Conservation (phyloP, 371 early-diverging fungal genomes). For the Mortierella polycephala region DNA sequence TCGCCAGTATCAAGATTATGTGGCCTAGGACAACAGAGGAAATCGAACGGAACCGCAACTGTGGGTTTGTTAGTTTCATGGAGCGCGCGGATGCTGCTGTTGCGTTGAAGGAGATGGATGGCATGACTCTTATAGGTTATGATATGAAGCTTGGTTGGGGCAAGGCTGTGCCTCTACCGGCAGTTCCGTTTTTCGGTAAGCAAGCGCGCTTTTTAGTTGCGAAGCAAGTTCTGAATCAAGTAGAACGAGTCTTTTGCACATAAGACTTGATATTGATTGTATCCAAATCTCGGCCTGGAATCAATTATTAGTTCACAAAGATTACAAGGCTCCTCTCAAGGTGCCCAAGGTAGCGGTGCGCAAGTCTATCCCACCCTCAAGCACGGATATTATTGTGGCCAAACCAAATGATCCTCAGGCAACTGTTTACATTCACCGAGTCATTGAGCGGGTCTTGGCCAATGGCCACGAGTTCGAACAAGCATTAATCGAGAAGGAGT, state of each 20-base stretch:
- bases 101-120: slow-evolving; percentile 82
- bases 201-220: no score
- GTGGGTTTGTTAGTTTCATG: slow-evolving; percentile 95
- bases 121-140: slow-evolving; percentile 72
- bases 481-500: slow-evolving; percentile 71
- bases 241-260: not conserved
- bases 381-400: slow-evolving; percentile 72
- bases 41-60: slow-evolving; percentile 79
- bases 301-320: slow-evolving; percentile 38
- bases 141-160: slow-evolving; percentile 89
- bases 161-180: slow-evolving; percentile 85
- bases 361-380: slow-evolving; percentile 49
- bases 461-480: slow-evolving; percentile 85
- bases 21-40: slow-evolving; percentile 93
- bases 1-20: slow-evolving; percentile 96
- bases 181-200: slow-evolving; percentile 81
- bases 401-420: slow-evolving; percentile 71
- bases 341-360: slow-evolving; percentile 18
- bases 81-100: slow-evolving; percentile 75
- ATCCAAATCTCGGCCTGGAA: not conserved
- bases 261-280: not conserved
- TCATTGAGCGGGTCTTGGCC: slow-evolving; percentile 82
- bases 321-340: slow-evolving; percentile 39
- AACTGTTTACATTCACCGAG: slow-evolving; percentile 82
- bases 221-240: no score